Base-by-base conservation (phyloP, 306 rosid species). In the Acacia confusa region DNA sequence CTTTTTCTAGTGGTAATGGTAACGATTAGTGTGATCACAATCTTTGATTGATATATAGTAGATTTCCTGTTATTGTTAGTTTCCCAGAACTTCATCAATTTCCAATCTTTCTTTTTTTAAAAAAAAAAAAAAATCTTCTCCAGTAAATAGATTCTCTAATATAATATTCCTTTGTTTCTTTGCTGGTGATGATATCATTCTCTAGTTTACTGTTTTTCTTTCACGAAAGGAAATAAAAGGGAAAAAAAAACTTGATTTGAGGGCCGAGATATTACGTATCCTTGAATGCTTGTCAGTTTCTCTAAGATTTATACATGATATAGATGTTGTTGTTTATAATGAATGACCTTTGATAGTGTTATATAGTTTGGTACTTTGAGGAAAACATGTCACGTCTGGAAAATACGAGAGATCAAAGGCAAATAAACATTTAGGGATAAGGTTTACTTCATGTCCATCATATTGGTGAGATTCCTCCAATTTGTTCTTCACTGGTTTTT, bases 351-450 rank as follows among this genome's bases (percentile, higher is more conserved):
- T 60, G 19, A 65, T 16, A 25, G 32, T 52, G 58, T 17, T 52
- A 1, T 14, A 4, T 6, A 17, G 57, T 25, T 48, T 66, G 65
- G 52, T 48, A 57, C 48, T n/a, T 20, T 7, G 50, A 36, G 22
- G 17, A 28, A 55, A 71, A 74, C 44, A 74, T 36, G 53, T 76
- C 82, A 70, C 84, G 81, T 76, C 81, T 43, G 44, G 43, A 48
- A 4, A 73, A 9, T 73, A 73, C 24, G 25, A 7, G 61, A 52
- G 70, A 65, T 13, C 22, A 16, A 36, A 24, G 58, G 7, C 43
- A 73, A 19, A 32, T 6, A 52, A 53, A n/a, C 24, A 53, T 8
- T 9, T 12, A n/a, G 30, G 19, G 47, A 74, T 32, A 34, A 53
- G 67, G 24, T 30, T 53, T 45, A 55, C 3, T 52, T 74, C 34